A percentile compares a stretch with the other conserved stretches of the same genome.
Conservation (phyloP, 2,329 filamentous ascomycete genomes). For the Penicillium hesseltinei region DNA sequence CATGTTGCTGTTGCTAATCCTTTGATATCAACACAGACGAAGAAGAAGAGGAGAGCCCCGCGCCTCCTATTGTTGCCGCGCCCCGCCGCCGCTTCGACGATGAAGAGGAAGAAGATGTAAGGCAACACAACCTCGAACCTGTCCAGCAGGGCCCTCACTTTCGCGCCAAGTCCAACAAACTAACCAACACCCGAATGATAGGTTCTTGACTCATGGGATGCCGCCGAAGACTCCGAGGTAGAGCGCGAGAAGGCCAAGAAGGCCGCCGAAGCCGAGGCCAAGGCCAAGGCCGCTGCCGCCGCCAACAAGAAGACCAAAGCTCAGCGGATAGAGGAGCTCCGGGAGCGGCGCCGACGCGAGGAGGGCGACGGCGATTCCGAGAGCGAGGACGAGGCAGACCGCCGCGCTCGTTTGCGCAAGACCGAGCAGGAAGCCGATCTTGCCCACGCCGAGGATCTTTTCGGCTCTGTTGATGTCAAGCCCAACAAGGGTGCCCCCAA, state of each 20-base stretch:
- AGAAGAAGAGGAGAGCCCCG: conserved; percentile 54
- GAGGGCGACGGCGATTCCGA: conserved; percentile 58
- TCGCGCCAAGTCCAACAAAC: conserved; percentile 1
- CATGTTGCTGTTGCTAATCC: conserved; percentile 8
- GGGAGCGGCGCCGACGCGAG: conserved; percentile 61
- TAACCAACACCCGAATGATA: conserved; percentile 37
- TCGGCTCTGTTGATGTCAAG: conserved; percentile 70
- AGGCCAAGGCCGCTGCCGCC: conserved; percentile 82
- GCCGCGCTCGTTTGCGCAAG: conserved; percentile 70
- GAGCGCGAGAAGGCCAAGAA: conserved; percentile 94
- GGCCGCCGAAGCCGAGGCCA: conserved; percentile 79
- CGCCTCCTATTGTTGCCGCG: conserved; percentile 44
- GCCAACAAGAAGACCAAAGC: conserved; percentile 88
- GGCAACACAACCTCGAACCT: conserved; percentile 22
- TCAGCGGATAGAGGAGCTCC: conserved; percentile 79
- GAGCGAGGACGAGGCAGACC: conserved; percentile 68
- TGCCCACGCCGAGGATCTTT: conserved; percentile 85
- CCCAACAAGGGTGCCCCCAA: conserved; percentile 65
- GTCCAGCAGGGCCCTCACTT: neutral
- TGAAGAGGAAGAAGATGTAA: conserved; percentile 83
- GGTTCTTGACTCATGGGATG: conserved; percentile 96
- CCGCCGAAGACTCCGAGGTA: conserved; percentile 91
- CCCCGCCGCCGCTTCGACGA: conserved; percentile 78
- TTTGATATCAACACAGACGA: conserved; percentile 15
- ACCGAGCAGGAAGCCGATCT: conserved; percentile 88